phyloP scores from a whole-genome alignment of 2,329 filamentous ascomycete species.

The Ambrosiella xylebori region DNA sequence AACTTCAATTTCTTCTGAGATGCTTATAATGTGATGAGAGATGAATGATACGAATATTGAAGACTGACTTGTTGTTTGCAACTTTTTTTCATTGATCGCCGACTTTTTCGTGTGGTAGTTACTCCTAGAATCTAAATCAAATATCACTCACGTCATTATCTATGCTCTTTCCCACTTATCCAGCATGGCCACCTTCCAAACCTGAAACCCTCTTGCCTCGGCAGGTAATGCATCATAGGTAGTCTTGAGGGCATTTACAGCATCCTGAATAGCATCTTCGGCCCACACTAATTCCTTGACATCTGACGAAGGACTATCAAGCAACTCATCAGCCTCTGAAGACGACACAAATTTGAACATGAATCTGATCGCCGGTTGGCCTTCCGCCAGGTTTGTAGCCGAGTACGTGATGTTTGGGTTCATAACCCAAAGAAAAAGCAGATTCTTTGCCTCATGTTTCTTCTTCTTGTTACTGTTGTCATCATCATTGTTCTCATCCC shows the following conservation, averaged over 20 bases:
- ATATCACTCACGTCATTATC: neutral
- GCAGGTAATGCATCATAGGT: slow-evolving; percentile 37
- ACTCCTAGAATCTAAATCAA: neutral
- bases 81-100: no score
- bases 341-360: slow-evolving; percentile 29
- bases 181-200: slow-evolving; percentile 51
- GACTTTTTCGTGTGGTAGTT: neutral
- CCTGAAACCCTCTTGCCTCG: slow-evolving; percentile 39
- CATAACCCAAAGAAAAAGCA: slow-evolving; percentile 37
- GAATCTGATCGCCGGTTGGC: slow-evolving; percentile 32
- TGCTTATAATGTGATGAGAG: no score
- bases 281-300: slow-evolving; percentile 44
- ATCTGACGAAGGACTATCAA: slow-evolving; percentile 34
- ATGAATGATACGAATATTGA: no score
- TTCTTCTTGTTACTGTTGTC: neutral
- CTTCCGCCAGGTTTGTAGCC: slow-evolving; percentile 21
- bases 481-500: neutral
- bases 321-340: slow-evolving; percentile 29
- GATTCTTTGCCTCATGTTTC: neutral
- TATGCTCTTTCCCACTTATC: slow-evolving; percentile 25
- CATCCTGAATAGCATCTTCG: slow-evolving; percentile 27
- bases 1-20: no score
- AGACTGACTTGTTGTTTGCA: no score
- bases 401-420: slow-evolving; percentile 38
- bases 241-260: slow-evolving; percentile 27